phyloP scores from a whole-genome alignment of 73 alveolate genomes.

The Loxodes magnus region DNA sequence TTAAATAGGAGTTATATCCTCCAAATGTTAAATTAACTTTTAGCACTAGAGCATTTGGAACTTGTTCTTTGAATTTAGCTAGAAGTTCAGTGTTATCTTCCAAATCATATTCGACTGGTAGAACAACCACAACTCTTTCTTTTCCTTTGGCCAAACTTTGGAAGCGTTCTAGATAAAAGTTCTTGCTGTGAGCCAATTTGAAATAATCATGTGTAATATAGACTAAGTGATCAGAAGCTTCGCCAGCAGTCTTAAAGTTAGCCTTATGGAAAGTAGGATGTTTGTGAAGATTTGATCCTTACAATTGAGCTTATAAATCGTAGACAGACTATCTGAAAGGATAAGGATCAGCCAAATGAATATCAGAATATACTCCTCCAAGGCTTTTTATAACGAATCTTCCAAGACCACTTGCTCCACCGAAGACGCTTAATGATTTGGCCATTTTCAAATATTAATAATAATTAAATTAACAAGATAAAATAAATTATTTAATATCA shows the following conservation, averaged over 20 bases:
- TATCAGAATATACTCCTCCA: slow-evolving; percentile 2
- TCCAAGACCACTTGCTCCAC: slow-evolving; percentile 8
- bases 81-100: too few relatives aligned
- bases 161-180: slow-evolving; percentile 12
- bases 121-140: too few relatives aligned
- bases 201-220: slow-evolving; percentile 8
- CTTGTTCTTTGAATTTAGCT: too few relatives aligned
- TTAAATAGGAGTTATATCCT: too few relatives aligned
- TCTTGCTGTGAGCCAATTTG: slow-evolving; percentile 9
- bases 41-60: too few relatives aligned
- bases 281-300: neutral
- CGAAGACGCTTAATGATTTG: slow-evolving; percentile 11
- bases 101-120: too few relatives aligned
- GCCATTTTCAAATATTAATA: too few relatives aligned
- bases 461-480: too few relatives aligned
- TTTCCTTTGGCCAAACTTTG: too few relatives aligned
- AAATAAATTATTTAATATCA: too few relatives aligned
- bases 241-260: neutral
- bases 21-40: too few relatives aligned
- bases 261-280: neutral
- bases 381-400: slow-evolving; percentile 3
- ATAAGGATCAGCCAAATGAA: slow-evolving; percentile 7
- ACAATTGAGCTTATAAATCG: neutral
- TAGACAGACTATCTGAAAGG: slow-evolving; percentile 6
- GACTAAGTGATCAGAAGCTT: neutral